A percentile compares a stretch with the other conserved stretches of the same genome.
phyloP scores from a whole-genome alignment of 495 filamentous ascomycete species.

The Opeltia flavorubescens region DNA sequence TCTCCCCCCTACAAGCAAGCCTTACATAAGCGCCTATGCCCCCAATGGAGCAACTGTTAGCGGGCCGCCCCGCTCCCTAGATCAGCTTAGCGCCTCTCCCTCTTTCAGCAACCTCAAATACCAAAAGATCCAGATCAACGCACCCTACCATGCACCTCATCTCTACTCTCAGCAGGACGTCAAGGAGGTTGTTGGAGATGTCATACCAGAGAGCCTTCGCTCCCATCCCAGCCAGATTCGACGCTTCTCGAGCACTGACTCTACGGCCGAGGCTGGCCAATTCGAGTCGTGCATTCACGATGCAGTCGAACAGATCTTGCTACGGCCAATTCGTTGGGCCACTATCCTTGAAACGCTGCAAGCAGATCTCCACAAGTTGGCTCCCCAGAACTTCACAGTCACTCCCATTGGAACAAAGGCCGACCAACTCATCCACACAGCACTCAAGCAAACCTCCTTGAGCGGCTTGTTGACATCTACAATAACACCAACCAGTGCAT shows the following conservation, averaged over 20 bases:
- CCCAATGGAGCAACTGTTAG: constrained; percentile 15
- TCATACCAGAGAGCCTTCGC: not conserved
- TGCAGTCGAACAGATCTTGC: constrained; percentile 44
- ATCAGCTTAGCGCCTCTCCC: constrained; percentile 1
- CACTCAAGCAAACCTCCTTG: constrained; percentile 8
- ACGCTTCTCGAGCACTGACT: constrained; percentile 25
- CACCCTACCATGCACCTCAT: constrained; percentile 20
- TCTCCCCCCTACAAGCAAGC: constrained; percentile 12
- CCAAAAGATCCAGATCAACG: constrained; percentile 10
- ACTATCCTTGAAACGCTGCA: constrained; percentile 34
- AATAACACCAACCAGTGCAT: not conserved
- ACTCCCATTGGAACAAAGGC: constrained; percentile 9
- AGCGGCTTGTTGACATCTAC: not conserved
- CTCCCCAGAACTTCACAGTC: constrained; percentile 1
- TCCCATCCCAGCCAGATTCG: constrained; percentile 7
- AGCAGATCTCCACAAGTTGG: not conserved
- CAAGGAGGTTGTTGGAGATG: constrained; percentile 6
- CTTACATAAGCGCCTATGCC: constrained; percentile 17
- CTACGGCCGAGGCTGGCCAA: constrained; percentile 27
- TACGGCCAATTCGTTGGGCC: constrained; percentile 43
- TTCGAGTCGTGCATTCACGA: constrained; percentile 33
- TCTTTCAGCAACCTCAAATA: not conserved
- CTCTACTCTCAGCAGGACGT: constrained; percentile 15
- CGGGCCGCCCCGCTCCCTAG: constrained; percentile 14
- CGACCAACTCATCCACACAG: constrained; percentile 11